These are phyloP conservation scores for Dendryphion nanum DNA, from an alignment of 2,329 filamentous ascomycete species.

Conservation along the genomic window DNA sequence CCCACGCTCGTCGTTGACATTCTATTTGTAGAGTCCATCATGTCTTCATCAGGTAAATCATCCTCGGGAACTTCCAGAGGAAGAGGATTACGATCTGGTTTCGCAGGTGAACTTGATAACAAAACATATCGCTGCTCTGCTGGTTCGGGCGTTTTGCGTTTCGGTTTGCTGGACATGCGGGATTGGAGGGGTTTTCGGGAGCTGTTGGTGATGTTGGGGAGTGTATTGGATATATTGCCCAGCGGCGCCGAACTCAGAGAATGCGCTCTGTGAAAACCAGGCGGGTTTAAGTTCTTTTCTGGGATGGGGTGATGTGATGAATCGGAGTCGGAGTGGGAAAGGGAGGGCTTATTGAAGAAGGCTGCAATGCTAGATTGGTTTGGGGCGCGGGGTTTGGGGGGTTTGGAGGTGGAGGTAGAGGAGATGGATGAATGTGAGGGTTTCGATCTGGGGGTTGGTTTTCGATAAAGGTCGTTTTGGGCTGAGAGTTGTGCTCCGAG, in stretches of 20 bases:
- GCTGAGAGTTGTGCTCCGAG: too few species aligned
- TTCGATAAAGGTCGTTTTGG: too few species aligned
- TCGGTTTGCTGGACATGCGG: constrained; percentile 34
- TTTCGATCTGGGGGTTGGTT: too few species aligned
- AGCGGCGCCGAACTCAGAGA: constrained; percentile 20
- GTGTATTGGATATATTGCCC: constrained; percentile 35
- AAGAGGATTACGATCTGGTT: constrained; percentile 20
- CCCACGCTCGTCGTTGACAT: constrained; percentile 1
- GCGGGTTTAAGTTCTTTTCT: constrained; percentile 1
- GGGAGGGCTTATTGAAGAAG: constrained; percentile 47
- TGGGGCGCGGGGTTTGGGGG: constrained; percentile 38
- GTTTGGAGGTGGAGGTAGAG: constrained; percentile 13
- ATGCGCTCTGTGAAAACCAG: constrained; percentile 19
- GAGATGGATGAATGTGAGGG: too few species aligned
- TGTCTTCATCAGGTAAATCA: constrained; percentile 4
- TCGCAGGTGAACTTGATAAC: constrained; percentile 43
- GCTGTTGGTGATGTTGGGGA: constrained; percentile 5
- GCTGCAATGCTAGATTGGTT: constrained; percentile 53
- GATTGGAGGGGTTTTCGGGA: constrained; percentile 22
- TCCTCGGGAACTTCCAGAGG: neutral
- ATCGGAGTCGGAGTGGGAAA: constrained; percentile 12
- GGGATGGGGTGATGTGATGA: neutral
- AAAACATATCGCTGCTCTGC: constrained; percentile 47
- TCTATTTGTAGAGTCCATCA: constrained; percentile 6
- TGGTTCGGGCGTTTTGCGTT: constrained; percentile 16